These are phyloP conservation scores for Fusarium pseudonygamai DNA, from an alignment of 2,329 filamentous ascomycete species.

Conservation along the genomic window DNA sequence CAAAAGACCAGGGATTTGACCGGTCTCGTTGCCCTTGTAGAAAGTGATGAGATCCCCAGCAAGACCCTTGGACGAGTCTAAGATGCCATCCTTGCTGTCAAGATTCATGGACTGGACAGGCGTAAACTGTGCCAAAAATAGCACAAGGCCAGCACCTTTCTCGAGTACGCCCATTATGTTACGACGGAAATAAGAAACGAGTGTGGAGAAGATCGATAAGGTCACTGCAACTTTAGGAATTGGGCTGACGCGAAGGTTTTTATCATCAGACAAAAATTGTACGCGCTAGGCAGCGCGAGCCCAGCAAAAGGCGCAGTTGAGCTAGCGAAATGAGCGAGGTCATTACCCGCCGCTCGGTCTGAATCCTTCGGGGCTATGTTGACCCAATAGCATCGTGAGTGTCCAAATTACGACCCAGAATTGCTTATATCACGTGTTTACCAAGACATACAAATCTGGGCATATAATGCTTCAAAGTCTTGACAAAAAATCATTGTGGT, in stretches of 20 bases:
- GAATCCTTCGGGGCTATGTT: conserved; percentile 5
- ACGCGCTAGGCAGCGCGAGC: background rate
- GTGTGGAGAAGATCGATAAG: background rate
- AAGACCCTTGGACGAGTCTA: conserved; percentile 46
- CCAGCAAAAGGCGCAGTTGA: background rate
- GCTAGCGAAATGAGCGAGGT: conserved; percentile 11
- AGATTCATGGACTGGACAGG: conserved; percentile 17
- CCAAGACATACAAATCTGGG: background rate
- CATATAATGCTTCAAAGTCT: background rate
- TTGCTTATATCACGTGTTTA: background rate
- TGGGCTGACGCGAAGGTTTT: background rate
- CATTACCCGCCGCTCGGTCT: background rate
- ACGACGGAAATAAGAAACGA: background rate
- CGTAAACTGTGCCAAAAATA: background rate
- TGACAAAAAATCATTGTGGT: background rate
- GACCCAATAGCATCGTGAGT: background rate
- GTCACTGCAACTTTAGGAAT: background rate
- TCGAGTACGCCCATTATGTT: background rate
- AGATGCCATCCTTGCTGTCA: conserved; percentile 6
- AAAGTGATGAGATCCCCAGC: conserved; percentile 61
- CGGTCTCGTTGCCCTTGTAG: conserved; percentile 61
- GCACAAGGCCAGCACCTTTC: background rate
- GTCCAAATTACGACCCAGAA: background rate
- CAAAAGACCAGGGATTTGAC: conserved; percentile 63
- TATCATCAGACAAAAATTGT: background rate